A percentile compares a stretch with the other conserved stretches of the same genome.
phyloP scores from a whole-genome alignment of 495 filamentous ascomycete genomes.

The Pyrenula aspistea region DNA sequence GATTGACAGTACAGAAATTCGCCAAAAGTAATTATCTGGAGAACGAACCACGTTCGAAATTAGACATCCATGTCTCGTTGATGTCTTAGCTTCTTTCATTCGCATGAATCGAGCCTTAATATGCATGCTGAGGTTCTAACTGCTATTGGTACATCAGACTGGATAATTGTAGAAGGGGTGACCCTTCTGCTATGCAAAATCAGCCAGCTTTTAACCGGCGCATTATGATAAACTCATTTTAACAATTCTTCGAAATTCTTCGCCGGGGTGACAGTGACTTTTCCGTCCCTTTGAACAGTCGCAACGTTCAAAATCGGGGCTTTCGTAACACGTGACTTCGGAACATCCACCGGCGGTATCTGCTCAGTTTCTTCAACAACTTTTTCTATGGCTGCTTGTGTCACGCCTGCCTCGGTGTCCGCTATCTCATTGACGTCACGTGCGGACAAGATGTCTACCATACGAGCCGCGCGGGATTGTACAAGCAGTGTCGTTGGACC shows the following conservation, averaged over 20 bases:
- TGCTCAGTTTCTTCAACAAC: slow-evolving; percentile 21
- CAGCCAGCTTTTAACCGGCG: too few relatives aligned
- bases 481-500: slow-evolving; percentile 77
- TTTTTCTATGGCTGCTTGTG: slow-evolving; percentile 42
- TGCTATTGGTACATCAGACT: too few relatives aligned
- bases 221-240: too few relatives aligned
- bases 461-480: slow-evolving; percentile 64
- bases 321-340: slow-evolving; percentile 18
- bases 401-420: slow-evolving; percentile 39
- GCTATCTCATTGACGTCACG: slow-evolving; percentile 82
- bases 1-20: too few relatives aligned
- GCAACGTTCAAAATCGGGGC: slow-evolving; percentile 37
- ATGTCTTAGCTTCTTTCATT: too few relatives aligned
- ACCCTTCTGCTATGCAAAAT: too few relatives aligned
- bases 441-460: slow-evolving; percentile 62
- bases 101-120: too few relatives aligned
- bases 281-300: slow-evolving; percentile 50
- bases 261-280: slow-evolving; percentile 54
- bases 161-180: too few relatives aligned
- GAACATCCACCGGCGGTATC: slow-evolving; percentile 24
- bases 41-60: too few relatives aligned
- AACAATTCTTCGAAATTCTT: slow-evolving; percentile 3
- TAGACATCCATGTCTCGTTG: too few relatives aligned
- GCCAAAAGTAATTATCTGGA: too few relatives aligned
- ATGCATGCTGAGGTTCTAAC: too few relatives aligned